phyloP scores from a whole-genome alignment of 805 yeast genomes.

The Pichia membranifaciens region DNA sequence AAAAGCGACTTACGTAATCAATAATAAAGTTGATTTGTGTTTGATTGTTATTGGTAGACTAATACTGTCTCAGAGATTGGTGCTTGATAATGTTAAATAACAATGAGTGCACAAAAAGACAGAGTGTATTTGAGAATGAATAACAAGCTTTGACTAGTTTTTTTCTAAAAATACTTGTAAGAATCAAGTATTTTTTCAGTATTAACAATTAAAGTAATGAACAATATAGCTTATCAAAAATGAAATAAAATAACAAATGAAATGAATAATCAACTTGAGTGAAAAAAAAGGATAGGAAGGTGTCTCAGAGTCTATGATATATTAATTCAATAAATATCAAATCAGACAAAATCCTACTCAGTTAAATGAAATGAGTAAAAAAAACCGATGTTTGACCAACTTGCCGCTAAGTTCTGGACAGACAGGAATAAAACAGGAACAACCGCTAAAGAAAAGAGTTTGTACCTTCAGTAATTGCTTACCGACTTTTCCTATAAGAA shows the following conservation, averaged over 20 bases:
- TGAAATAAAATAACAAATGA: background rate
- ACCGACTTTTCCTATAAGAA: background rate
- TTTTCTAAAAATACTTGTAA: too few relatives aligned
- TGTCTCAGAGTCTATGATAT: constrained; percentile 4
- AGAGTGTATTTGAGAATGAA: too few relatives aligned
- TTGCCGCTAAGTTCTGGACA: too few relatives aligned
- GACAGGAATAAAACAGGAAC: background rate
- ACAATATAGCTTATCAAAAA: background rate
- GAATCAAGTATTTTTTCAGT: background rate
- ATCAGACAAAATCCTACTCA: background rate
- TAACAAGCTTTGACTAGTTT: too few relatives aligned
- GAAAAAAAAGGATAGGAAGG: background rate
- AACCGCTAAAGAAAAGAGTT: constrained; percentile 1
- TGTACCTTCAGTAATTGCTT: background rate
- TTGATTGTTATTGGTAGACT: background rate
- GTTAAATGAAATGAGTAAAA: too few relatives aligned
- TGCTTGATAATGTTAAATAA: too few relatives aligned
- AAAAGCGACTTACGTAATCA: background rate
- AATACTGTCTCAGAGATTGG: too few relatives aligned
- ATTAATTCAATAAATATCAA: constrained; percentile 14
- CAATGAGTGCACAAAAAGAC: too few relatives aligned
- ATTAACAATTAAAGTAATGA: background rate
- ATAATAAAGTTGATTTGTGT: background rate
- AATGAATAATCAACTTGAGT: background rate
- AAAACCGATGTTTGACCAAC: too few relatives aligned